These are phyloP conservation scores for Phytophthora hibernalis DNA, from an alignment of 352 stramenopile species.

Conservation along the genomic window DNA sequence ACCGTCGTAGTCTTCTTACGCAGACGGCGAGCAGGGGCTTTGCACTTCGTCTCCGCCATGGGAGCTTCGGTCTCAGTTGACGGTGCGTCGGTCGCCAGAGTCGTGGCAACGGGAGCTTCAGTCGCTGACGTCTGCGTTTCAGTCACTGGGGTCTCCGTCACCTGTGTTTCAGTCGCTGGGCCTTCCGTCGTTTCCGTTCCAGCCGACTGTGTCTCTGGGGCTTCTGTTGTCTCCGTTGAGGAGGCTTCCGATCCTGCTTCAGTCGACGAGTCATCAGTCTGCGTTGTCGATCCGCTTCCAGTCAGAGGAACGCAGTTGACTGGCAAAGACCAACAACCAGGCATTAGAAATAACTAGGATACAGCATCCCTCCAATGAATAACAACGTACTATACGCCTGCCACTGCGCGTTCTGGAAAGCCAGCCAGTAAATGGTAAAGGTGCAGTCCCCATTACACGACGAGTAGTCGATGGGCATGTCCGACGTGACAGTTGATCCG, in stretches of 20 bases:
- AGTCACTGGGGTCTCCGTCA: too few relatives aligned
- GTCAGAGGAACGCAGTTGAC: conserved; percentile 33
- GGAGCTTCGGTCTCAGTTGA: conserved; percentile 6
- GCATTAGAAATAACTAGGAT: too few relatives aligned
- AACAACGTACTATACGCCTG: conserved; percentile 52
- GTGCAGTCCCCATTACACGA: conserved; percentile 44
- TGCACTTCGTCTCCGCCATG: conserved; percentile 9
- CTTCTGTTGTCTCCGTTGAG: too few relatives aligned
- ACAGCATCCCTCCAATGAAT: too few relatives aligned
- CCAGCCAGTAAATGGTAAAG: conserved; percentile 58
- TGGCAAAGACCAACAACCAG: too few relatives aligned
- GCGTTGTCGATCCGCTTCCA: conserved; percentile 16
- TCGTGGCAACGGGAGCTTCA: conserved; percentile 8
- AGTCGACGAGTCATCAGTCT: conserved; percentile 5
- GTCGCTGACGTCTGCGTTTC: too few relatives aligned
- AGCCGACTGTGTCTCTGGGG: conserved; percentile 5
- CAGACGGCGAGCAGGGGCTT: conserved; percentile 6
- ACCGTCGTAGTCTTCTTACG: conserved; percentile 4
- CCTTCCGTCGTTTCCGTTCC: conserved; percentile 15
- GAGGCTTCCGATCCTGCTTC: background rate
- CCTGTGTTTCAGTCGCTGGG: too few relatives aligned
- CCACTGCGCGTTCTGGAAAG: conserved; percentile 14
- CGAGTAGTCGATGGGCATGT: conserved; percentile 7
- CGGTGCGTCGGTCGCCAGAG: too few relatives aligned
- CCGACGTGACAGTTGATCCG: conserved; percentile 24